Percentiles rank a stretch among this genome's conserved stretches.
These are phyloP conservation scores for button mushroom (Agaricus bisporus) DNA, from an alignment of 768 basidiomycete species.

Conservation along the genomic window DNA sequence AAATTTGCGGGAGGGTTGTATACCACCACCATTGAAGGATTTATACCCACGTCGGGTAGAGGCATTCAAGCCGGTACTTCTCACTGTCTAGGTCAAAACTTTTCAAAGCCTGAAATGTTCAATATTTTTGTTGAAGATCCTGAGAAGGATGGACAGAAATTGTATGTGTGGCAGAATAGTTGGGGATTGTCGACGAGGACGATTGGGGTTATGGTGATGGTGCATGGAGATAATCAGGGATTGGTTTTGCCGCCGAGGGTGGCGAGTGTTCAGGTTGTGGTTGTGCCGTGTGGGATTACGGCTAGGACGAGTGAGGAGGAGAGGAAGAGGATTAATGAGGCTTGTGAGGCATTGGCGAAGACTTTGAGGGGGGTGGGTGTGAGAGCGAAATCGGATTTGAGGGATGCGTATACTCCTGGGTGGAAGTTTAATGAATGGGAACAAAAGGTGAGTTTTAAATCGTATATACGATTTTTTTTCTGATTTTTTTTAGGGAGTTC, in stretches of 20 bases:
- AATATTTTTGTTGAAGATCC: slow-evolving; percentile 97
- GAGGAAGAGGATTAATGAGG: slow-evolving; percentile 64
- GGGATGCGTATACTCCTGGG: slow-evolving; percentile 96
- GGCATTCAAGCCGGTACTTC: slow-evolving; percentile 98
- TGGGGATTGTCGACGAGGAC: slow-evolving; percentile 97
- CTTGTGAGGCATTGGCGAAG: slow-evolving; percentile 72
- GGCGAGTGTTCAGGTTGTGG: slow-evolving; percentile 83
- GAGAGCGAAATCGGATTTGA: slow-evolving; percentile 82
- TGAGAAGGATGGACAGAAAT: slow-evolving; percentile 51
- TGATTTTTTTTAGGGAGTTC: slow-evolving; percentile 65
- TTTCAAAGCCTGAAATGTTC: slow-evolving; percentile 95
- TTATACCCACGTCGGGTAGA: slow-evolving; percentile 93
- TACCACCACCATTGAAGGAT: slow-evolving; percentile 97
- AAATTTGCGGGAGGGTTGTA: slow-evolving; percentile 98
- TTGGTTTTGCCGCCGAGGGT: slow-evolving; percentile 96
- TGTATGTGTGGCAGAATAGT: slow-evolving; percentile 95
- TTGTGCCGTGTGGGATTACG: slow-evolving; percentile 95
- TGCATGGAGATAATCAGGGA: slow-evolving; percentile 97
- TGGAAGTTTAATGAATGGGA: slow-evolving; percentile 99
- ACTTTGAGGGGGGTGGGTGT: slow-evolving; percentile 68
- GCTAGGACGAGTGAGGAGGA: slow-evolving; percentile 70
- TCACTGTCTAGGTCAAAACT: slow-evolving; percentile 98
- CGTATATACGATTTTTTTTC: too few relatives aligned
- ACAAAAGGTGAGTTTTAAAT: slow-evolving; percentile 64
- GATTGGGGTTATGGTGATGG: slow-evolving; percentile 99